Conservation (phyloP, 495 filamentous ascomycete genomes). For the Podospora australis region DNA sequence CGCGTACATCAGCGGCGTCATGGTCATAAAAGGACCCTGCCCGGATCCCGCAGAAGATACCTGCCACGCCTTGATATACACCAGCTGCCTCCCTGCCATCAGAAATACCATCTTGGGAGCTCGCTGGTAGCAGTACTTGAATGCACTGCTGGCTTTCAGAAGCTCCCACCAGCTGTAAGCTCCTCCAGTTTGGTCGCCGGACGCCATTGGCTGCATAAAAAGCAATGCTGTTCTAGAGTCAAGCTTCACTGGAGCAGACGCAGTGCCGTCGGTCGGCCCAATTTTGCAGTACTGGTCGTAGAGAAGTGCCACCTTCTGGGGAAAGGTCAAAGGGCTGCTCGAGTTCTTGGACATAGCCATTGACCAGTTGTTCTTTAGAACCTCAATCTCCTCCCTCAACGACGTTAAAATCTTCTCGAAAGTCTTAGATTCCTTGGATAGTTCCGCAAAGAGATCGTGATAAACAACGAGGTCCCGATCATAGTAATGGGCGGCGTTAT, state of each 20-base stretch:
- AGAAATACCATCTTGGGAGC: slow-evolving; percentile 49
- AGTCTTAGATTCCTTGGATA: slow-evolving; percentile 17
- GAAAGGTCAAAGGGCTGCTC: slow-evolving; percentile 17
- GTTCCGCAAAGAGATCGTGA: slow-evolving; percentile 30
- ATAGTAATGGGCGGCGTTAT: slow-evolving; percentile 12
- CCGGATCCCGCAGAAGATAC: slow-evolving; percentile 3
- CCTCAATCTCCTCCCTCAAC: slow-evolving; percentile 31
- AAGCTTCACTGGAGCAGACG: slow-evolving; percentile 15
- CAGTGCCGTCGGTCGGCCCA: slow-evolving; percentile 15
- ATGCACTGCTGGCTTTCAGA: slow-evolving; percentile 57
- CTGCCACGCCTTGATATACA: slow-evolving; percentile 52
- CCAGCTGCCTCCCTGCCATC: slow-evolving; percentile 58
- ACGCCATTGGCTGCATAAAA: slow-evolving; percentile 16
- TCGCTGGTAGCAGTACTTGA: slow-evolving; percentile 35
- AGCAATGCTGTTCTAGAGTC: slow-evolving; percentile 26
- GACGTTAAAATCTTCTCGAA: slow-evolving; percentile 25
- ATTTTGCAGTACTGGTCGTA: slow-evolving; percentile 43
- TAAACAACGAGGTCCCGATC: slow-evolving; percentile 48
- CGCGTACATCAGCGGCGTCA: slow-evolving; percentile 42
- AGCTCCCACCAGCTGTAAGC: slow-evolving; percentile 44
- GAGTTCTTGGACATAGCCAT: slow-evolving; percentile 13
- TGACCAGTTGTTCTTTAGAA: slow-evolving; percentile 28
- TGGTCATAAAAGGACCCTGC: slow-evolving; percentile 9
- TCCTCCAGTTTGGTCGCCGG: slow-evolving; percentile 24
- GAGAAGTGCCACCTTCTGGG: slow-evolving; percentile 35